Percentiles rank a stretch among this genome's conserved stretches.
These are phyloP conservation scores for Myxozyma geophila DNA, from an alignment of 805 yeast species.

Conservation along the genomic window DNA sequence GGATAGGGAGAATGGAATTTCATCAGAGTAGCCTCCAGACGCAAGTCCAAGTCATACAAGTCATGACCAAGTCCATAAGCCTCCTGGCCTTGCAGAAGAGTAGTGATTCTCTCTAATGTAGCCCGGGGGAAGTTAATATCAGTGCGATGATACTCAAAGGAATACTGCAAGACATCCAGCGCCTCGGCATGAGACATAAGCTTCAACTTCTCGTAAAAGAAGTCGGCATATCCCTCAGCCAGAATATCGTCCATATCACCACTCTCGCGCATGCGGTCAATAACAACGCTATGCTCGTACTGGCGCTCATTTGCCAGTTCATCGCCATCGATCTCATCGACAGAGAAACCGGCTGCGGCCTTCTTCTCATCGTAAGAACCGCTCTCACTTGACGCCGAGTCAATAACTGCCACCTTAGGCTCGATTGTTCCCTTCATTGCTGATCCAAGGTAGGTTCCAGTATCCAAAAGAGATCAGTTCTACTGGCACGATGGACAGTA, in stretches of 20 bases:
- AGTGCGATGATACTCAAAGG: constrained; percentile 47
- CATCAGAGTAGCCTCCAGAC: constrained; percentile 52
- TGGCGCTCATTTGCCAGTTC: not conserved
- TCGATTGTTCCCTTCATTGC: not conserved
- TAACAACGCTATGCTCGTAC: constrained; percentile 16
- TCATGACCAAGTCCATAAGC: constrained; percentile 31
- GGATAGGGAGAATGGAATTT: constrained; percentile 58
- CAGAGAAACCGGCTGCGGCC: not conserved
- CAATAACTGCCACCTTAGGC: not conserved
- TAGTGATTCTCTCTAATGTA: constrained; percentile 45
- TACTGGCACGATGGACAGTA: not conserved
- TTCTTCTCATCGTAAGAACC: constrained; percentile 18
- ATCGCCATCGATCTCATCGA: not conserved
- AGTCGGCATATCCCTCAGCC: constrained; percentile 40
- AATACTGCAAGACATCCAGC: constrained; percentile 46
- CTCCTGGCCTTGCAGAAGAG: constrained; percentile 43
- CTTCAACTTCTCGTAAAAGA: constrained; percentile 51
- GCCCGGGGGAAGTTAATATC: constrained; percentile 54
- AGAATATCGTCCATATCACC: constrained; percentile 35
- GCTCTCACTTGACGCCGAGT: constrained; percentile 12
- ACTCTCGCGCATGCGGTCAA: constrained; percentile 31
- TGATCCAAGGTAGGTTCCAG: not conserved
- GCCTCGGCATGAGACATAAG: constrained; percentile 47
- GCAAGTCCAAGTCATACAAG: constrained; percentile 43
- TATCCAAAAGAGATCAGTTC: too few species aligned